phyloP scores from a whole-genome alignment of 1,284 basidiomycete genomes.

The Mycosarcoma maydis region DNA sequence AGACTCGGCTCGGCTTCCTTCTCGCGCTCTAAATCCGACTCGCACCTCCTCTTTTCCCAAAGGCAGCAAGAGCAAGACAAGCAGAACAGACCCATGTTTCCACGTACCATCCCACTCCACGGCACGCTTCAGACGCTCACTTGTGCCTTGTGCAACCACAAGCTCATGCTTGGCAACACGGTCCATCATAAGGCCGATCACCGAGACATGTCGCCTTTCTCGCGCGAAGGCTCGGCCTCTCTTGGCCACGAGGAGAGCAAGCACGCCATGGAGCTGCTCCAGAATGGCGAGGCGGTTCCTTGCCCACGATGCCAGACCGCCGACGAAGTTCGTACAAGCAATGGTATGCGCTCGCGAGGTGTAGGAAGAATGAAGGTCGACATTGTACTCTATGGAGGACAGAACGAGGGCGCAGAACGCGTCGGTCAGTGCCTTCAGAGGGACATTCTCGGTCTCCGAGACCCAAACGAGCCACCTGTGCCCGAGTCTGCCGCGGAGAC shows the following conservation, averaged over 20 bases:
- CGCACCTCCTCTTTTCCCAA: conserved; percentile 47
- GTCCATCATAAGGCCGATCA: conserved; percentile 23
- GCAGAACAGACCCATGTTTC: conserved; percentile 69
- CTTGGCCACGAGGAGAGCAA: conserved; percentile 40
- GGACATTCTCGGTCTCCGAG: conserved; percentile 62
- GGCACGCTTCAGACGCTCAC: conserved; percentile 83
- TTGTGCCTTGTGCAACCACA: conserved; percentile 81
- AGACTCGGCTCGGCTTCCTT: conserved; percentile 18
- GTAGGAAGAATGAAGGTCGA: conserved; percentile 84
- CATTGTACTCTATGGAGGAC: conserved; percentile 92
- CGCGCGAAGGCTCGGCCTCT: conserved; percentile 34
- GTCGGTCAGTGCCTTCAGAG: conserved; percentile 70
- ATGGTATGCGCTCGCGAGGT: conserved; percentile 82
- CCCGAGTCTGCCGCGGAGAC: conserved; percentile 57
- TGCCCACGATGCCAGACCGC: conserved; percentile 82
- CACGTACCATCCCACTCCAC: conserved; percentile 88
- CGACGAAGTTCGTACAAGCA: conserved; percentile 76
- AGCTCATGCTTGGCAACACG: conserved; percentile 46
- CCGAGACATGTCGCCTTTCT: conserved; percentile 18
- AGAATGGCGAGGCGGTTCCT: conserved; percentile 74
- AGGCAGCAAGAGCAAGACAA: conserved; percentile 63
- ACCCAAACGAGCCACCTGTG: conserved; percentile 61
- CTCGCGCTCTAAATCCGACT: conserved; percentile 56
- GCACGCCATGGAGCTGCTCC: conserved; percentile 52
- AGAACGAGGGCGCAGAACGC: conserved; percentile 81